Evolutionary conservation across 805 yeast species (phyloP), one percentile per base, ranked within the genome.

Genomic region (Komagataella phaffii): DNA sequence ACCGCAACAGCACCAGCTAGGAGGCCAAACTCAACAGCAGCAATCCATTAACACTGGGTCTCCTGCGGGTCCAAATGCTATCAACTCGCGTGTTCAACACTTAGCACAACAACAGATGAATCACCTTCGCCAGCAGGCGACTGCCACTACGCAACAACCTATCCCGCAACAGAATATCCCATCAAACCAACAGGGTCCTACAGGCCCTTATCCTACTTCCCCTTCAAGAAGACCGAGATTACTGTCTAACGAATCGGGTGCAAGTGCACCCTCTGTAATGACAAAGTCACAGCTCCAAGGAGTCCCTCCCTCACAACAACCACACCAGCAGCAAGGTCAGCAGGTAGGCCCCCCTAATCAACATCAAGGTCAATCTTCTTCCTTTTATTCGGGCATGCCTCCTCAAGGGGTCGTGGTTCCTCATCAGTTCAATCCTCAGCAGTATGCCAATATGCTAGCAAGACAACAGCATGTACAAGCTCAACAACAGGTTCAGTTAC

Each of bases 71-170:
- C 14, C 62, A 57, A 49, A 48, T 48, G 49, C 48, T 24, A 24
- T 52, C 44, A 51, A 49, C 10, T 49, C 52, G 5, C 66, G 68
- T 52, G 55, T 68, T 43, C 67, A 67, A 45, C 77, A 73, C 53
- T 75, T 67, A 51, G 74, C 78, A 3, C 80, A 74, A 58, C 65
- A 63, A 46, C 80, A 75, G 60, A 73, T 74, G 80, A 74, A 71
- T 57, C 73, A 67, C 54, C 61, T 72, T 52, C 69, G 79, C 49
- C 81, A 71, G 55, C 79, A 71, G 57, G 40, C 40, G 4, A 30
- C 40, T 14, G 40, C 14, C n/a, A 30, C 40, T 3, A 30, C 12
- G 6, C 54, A 51, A 50, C 58, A 51, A 51, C 53, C 47, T 24
- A 57, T 53, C 46, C 51, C 30, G 24, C 50, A 44, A 30, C 46